Conservation (phyloP, 306 rosid species). For the Lathyrus sativus region DNA sequence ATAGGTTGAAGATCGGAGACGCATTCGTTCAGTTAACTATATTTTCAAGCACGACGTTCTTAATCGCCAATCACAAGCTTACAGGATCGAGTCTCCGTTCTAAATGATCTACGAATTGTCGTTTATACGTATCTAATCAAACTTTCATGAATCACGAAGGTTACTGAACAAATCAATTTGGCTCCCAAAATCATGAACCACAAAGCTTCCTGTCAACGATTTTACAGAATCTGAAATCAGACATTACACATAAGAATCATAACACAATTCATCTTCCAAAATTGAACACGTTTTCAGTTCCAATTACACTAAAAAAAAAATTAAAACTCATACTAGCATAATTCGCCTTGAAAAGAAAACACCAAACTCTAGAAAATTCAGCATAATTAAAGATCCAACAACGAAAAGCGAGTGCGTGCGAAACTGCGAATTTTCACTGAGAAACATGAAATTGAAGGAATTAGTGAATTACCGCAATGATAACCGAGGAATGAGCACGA, state of each 20-base stretch:
- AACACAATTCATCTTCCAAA: slow-evolving; percentile 36
- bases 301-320: not conserved
- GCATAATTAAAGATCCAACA: slow-evolving; percentile 24
- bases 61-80: not conserved
- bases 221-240: slow-evolving; percentile 46
- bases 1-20: slow-evolving; percentile 53
- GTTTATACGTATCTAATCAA: slow-evolving; percentile 1
- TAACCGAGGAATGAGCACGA: slow-evolving; percentile 25
- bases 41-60: slow-evolving; percentile 4
- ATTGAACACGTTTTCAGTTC: not conserved
- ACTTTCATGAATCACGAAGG: slow-evolving; percentile 5
- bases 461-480: slow-evolving; percentile 23
- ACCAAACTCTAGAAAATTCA: slow-evolving; percentile 9
- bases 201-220: slow-evolving; percentile 27
- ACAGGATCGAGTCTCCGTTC: slow-evolving; percentile 20
- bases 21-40: slow-evolving; percentile 49
- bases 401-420: not conserved
- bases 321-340: slow-evolving; percentile 18
- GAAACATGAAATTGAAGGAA: slow-evolving; percentile 5
- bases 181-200: slow-evolving; percentile 22
- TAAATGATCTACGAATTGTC: not conserved
- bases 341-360: slow-evolving; percentile 30
- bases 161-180: not conserved
- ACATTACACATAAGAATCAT: slow-evolving; percentile 32
- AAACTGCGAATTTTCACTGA: not conserved